Conservation (phyloP, 2,329 filamentous ascomycete species). For the Botrytis byssoidea region DNA sequence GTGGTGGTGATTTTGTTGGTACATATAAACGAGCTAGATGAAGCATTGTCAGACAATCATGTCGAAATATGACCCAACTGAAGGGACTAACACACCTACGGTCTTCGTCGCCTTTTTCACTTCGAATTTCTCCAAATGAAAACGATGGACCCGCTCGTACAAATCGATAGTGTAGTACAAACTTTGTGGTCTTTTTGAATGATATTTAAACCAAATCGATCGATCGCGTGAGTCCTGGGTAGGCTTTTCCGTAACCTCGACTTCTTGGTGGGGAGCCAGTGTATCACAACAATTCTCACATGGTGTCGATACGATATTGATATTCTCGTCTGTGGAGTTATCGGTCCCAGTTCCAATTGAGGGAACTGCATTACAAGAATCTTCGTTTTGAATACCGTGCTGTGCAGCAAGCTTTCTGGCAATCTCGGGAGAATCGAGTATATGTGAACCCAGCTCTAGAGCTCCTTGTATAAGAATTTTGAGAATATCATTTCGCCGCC, state of each 20-base stretch:
- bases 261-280: neutral
- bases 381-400: neutral
- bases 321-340: neutral
- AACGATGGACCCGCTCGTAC: too few relatives aligned
- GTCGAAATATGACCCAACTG: too few relatives aligned
- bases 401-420: neutral
- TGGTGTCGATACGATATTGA: neutral
- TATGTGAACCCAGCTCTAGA: neutral
- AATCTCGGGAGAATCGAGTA: neutral
- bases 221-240: neutral
- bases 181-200: neutral
- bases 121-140: too few relatives aligned
- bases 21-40: too few relatives aligned
- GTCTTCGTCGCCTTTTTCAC: too few relatives aligned
- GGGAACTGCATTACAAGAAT: accelerated
- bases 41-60: too few relatives aligned
- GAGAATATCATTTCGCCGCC: neutral
- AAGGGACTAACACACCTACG: too few relatives aligned
- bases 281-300: neutral
- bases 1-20: too few relatives aligned
- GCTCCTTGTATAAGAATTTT: neutral
- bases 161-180: neutral
- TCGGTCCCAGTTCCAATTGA: neutral
- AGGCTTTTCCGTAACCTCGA: neutral
- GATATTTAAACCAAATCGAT: neutral